Conservation (phyloP, 2,329 filamentous ascomycete genomes). For the Scedosporium dehoogii region DNA sequence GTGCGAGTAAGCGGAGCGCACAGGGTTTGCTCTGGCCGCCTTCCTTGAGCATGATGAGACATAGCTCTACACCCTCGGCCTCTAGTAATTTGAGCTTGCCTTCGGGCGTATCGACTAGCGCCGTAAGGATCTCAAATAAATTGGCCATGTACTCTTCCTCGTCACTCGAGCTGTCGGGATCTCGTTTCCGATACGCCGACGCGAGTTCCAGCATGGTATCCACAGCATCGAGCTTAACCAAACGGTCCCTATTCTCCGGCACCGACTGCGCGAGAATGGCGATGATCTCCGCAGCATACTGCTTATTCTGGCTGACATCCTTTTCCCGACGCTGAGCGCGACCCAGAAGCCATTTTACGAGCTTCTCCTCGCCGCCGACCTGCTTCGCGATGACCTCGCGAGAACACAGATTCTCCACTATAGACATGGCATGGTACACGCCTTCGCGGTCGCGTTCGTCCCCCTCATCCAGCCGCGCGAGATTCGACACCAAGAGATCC, state of each 20-base stretch:
- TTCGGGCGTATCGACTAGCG: conserved; percentile 61
- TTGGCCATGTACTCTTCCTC: conserved; percentile 97
- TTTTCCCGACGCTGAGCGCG: conserved; percentile 57
- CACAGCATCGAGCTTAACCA: conserved; percentile 60
- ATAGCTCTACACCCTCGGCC: conserved; percentile 85
- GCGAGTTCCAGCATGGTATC: conserved; percentile 76
- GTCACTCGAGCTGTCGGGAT: conserved; percentile 74
- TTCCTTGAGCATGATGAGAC: conserved; percentile 83
- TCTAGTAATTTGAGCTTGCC: conserved; percentile 79
- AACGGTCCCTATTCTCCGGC: conserved; percentile 48
- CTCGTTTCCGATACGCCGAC: conserved; percentile 73
- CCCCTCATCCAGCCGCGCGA: conserved; percentile 70
- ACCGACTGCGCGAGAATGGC: conserved; percentile 80
- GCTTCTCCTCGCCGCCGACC: conserved; percentile 56
- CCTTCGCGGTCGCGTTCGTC: conserved; percentile 65
- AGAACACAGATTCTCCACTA: conserved; percentile 80
- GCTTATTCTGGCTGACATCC: conserved; percentile 77
- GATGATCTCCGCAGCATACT: conserved; percentile 86
- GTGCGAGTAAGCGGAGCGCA: conserved; percentile 74
- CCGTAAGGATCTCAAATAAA: conserved; percentile 77
- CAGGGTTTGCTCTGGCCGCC: conserved; percentile 73
- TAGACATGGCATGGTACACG: conserved; percentile 73
- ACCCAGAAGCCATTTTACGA: conserved; percentile 68
- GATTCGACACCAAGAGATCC: conserved; percentile 65
- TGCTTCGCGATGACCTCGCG: conserved; percentile 57